Evolutionary conservation across 2,329 filamentous ascomycete species (phyloP), one percentile per base, ranked within the genome.

Genomic region (Fusarium sp.): DNA sequence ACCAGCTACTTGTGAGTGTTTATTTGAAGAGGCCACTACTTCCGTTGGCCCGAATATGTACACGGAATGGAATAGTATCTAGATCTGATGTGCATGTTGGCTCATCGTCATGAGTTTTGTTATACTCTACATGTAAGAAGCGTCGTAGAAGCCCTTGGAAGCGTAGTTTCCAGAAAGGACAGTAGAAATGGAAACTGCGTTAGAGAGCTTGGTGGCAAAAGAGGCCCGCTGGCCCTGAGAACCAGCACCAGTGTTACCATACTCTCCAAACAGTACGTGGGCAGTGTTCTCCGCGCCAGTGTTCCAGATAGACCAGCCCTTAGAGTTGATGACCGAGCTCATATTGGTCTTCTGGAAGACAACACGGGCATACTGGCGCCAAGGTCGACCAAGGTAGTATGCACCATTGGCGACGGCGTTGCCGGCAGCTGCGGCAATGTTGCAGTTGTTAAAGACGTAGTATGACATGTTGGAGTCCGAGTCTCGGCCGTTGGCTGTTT

Each of bases 241-340:
- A 5, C 91, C 90, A 38, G 82, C 78, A 3, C 91, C 91, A 3
- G 85, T 85, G 80, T 92, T 92, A 26, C 75, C 81, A 76, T 87
- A 92, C 83, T 92, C 91, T 15, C 81, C 88, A 70, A 88, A 92
- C 32, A 83, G 79, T 3, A 91, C 87, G 48, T 88, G 81, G 39
- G 82, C 83, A 3, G 88, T 90, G 41, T 85, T 83, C n/a, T 83
- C 78, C 48, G 86, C 82, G 6, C 82, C 83, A 4, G 74, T 81
- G 65, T 85, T 85, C 90, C 90, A 92, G 34, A 83, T 77, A 5
- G 75, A 79, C 90, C 91, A 92, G 1, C 90, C 91, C 1, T 86
- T 86, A 5, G 83, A 67, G 75, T 91, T 91, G 75, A 93, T 86
- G 26, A 92, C 88, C 30, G 82, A 80, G 14, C 83, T 84, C 80